Base-by-base conservation (phyloP, 805 yeast species). In the Candida sphagnicola region DNA sequence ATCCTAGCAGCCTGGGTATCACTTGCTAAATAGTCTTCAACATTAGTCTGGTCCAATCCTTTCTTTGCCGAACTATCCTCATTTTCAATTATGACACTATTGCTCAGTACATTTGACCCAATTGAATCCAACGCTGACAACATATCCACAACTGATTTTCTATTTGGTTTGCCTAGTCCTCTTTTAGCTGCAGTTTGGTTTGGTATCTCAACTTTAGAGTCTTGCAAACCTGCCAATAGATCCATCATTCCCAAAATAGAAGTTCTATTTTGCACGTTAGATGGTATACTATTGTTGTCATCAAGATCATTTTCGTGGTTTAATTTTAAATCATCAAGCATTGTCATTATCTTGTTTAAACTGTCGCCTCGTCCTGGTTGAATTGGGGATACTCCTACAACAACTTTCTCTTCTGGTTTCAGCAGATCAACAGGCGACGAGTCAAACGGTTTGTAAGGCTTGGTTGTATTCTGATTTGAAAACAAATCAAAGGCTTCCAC, bases 131-230 rank as follows among this genome's bases (percentile, higher is more conserved):
- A 43, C 0, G 57, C 47, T 3, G 48, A 38, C 67, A 63, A 61
- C 62, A 63, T 61, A 35, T 61, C 63, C 23, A 48, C 45, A 2
- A 61, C 53, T 1, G 67, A 61, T 28, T 51, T 51, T 16, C 67
- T 44, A 19, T 57, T 59, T 24, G 40, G 43, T 14, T 47, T 44
- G 10, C 43, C 43, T 21, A 41, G 35, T 12, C 35, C 41, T 35
- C 37, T 40, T 45, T 45, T 25, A 29, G 26, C 26, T 10, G 17
- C 41, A 13, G 34, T 34, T 25, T 16, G 14, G n/a, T n/a, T 18
- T 19, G 10, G 24, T 21, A 23, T 23, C 24, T 37, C 33, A 18
- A 26, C 31, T 34, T 38, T 29, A 10, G 45, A 35, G 11, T 37
- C 38, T 17, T 53, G 62, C 16, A 61, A 37, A 13, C 41, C 41